Percentiles rank a stretch among this genome's conserved stretches.
Evolutionary conservation across 345 rosid species (phyloP).

Genomic region (Rhizophora mangle): DNA sequence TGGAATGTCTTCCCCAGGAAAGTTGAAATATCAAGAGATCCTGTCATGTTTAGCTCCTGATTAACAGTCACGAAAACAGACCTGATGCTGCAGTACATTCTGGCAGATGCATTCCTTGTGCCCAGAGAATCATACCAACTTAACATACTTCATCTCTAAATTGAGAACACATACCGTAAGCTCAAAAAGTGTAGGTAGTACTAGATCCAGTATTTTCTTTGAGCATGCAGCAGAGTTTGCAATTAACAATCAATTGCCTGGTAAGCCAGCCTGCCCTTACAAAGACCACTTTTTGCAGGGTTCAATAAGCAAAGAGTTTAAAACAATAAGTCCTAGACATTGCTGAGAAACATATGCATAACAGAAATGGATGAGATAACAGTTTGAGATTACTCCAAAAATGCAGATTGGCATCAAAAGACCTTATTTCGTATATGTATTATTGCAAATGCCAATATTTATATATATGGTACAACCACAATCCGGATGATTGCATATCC

Average conservation of each 20-base stretch:
- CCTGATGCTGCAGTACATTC: not conserved
- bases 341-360: too few species aligned
- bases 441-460: not conserved
- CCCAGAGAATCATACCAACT: too few species aligned
- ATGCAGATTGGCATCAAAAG: not conserved
- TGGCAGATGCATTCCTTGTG: too few species aligned
- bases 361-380: too few species aligned
- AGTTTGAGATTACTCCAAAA: not conserved
- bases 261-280: not conserved
- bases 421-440: slow-evolving; percentile 13
- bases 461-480: slow-evolving; percentile 23
- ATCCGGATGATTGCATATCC: slow-evolving; percentile 14
- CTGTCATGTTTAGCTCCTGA: not conserved
- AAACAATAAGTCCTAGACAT: too few species aligned
- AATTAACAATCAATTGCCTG: not conserved
- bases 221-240: not conserved
- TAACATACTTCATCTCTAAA: too few species aligned
- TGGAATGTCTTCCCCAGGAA: slow-evolving; percentile 38
- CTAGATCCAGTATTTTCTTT: too few species aligned
- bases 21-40: slow-evolving; percentile 5
- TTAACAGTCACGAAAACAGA: not conserved
- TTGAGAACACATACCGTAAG: too few species aligned
- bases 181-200: not conserved
- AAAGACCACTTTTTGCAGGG: too few species aligned
- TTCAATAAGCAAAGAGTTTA: too few species aligned